Conservation (phyloP, 176 grass and related monocot genomes). For the Lolium multiflorum region DNA sequence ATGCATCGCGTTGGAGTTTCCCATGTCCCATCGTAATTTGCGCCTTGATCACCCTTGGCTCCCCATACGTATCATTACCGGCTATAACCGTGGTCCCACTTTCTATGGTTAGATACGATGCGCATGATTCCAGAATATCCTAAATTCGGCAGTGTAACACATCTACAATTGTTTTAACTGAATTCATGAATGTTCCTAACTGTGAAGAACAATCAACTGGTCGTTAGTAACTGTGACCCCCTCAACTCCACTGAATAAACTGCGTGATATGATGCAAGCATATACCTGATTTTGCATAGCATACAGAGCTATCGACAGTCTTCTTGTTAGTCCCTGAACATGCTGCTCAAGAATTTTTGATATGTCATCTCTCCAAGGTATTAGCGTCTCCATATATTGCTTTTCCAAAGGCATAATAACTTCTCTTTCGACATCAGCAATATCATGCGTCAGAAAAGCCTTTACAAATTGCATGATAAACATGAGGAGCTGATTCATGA, state of each 20-base stretch:
- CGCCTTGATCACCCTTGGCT: too few species aligned
- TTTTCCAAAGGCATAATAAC: conserved; percentile 73
- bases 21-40: too few species aligned
- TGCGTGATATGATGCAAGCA: conserved; percentile 21
- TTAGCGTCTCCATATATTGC: conserved; percentile 66
- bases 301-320: conserved; percentile 62
- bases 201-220: conserved; percentile 41
- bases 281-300: conserved; percentile 64
- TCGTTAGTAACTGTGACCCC: not conserved
- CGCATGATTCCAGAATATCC: too few species aligned
- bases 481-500: too few species aligned
- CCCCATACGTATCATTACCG: too few species aligned
- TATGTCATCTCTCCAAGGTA: conserved; percentile 76
- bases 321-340: too few species aligned
- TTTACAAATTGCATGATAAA: not conserved
- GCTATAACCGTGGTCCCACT: too few species aligned
- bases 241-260: not conserved
- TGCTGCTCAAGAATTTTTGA: conserved; percentile 81
- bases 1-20: too few species aligned
- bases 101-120: too few species aligned
- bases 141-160: too few species aligned
- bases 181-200: conserved; percentile 88
- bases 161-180: too few species aligned
- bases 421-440: conserved; percentile 83
- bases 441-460: conserved; percentile 51